Base-by-base conservation (phyloP, 441 rosid species). In the Capsella rubella region DNA sequence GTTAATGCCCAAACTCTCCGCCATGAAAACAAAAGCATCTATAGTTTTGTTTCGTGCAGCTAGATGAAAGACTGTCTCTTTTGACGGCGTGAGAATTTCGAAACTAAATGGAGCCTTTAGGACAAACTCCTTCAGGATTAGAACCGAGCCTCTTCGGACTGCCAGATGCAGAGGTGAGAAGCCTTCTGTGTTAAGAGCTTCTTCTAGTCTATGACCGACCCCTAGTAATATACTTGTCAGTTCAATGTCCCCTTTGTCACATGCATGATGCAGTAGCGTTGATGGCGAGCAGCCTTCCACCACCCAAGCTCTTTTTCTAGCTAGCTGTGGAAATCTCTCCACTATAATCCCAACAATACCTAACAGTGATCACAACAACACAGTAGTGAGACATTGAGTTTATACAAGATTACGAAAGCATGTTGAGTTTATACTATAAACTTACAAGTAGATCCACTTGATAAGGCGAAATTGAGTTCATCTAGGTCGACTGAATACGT, bases 91-190 rank as follows among this genome's bases (percentile, higher is more conserved):
- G 12, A 75, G 37, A 46, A 76, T 27, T n/a, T 47, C 55, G 0
- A 83, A 82, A 31, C 82, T 72, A 56, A 74, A 79, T 12, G 78
- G 82, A 51, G 52, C 72, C 6, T 58, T 43, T 1, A 75, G 78
- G 9, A 86, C 69, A 14, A 86, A 74, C 75, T 81, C 87, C 46
- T 81, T 81, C 16, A 83, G 53, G 63, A 81, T 73, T 37, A 15
- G 67, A 0, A 86, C 80, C 12, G 81, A 71, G 13, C 88, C 90
- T 71, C 69, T 84, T 13, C 67, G 72, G 5, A 82, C 87, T 5
- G 90, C 88, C 64, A 79, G 78, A 58, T 86, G 88, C 42, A 84
- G 80, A n/a, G 88, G 87, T 3, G 90, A 76, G 9, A 84, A 73
- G 40, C 88, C 90, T 1, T 78, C 46, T 7, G 57, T 67, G 73